Evolutionary conservation across 2,329 filamentous ascomycete genomes (phyloP), one percentile per base, ranked within the genome.

Genomic region (Chlorencoelia australis): DNA sequence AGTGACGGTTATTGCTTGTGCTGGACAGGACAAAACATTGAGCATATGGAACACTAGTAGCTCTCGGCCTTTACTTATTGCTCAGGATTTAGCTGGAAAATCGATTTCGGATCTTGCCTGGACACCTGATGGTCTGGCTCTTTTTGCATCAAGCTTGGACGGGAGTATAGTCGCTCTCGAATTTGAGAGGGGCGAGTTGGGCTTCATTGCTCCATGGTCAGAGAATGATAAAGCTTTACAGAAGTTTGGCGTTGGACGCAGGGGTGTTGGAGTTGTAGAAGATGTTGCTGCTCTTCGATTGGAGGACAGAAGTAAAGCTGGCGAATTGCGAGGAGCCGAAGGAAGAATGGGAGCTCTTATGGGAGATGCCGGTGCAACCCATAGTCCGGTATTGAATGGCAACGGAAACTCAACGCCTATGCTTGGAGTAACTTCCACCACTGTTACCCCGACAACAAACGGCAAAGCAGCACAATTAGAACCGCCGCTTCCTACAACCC

Each of bases 11-110:
- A 93, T 98, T 49, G 91, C 93, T 7, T 96, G 89, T 44, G 91
- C 89, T 5, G 93, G 91, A 3, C 91, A 94, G 53, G 91, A 98
- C 58, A 96, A 95, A 61, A 91, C 88, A 2, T 63, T 98, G 27
- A 95, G 86, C 53, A 81, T 98, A 24, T 98, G 91, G 91, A 96
- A 95, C 51, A 98, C 93, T 1, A 94, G 87, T 54, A 94, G 85
- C 16, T 88, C 91, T 1, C 70, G 91, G 15, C 91, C 91, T 0
- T 79, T 96, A 14, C 79, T 95, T 14, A 87, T 96, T 35, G 71
- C 87, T 7, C 86, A 94, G 55, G 89, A 96, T 51, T 61, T 98
- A 41, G 80, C 85, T 13, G 77, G 76, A 27, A 98, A 98, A 58
- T 84, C 91, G 1, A 89, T 98, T 46, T 93, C 87, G 1, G 91